Conservation (phyloP, 2,329 filamentous ascomycete species). For the Pyrenochaeta sp. region DNA sequence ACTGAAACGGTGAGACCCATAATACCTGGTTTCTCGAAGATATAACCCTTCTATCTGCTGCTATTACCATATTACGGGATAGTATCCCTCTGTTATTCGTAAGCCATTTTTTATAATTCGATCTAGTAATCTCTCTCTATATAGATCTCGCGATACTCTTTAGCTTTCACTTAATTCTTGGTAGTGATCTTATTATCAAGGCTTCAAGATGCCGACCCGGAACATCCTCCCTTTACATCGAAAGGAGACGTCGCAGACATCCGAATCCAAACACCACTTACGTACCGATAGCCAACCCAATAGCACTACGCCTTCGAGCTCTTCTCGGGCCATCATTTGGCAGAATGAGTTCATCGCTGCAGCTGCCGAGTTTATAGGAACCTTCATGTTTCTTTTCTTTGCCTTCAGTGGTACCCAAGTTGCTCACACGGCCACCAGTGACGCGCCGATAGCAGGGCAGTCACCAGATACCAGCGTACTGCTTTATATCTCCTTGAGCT, state of each 20-base stretch:
- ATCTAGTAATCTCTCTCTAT: too few relatives aligned
- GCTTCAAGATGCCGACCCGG: constrained; percentile 9
- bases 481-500: constrained; percentile 48
- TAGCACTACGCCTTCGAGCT: neutral
- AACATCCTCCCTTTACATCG: constrained; percentile 18
- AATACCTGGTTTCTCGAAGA: too few relatives aligned
- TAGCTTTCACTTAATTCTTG: too few relatives aligned
- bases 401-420: constrained; percentile 50
- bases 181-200: too few relatives aligned
- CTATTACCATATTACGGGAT: too few relatives aligned
- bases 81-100: too few relatives aligned
- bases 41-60: too few relatives aligned
- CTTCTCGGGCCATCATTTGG: constrained; percentile 23
- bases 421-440: constrained; percentile 43
- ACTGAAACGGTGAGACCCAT: too few relatives aligned
- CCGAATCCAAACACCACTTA: constrained; percentile 2
- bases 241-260: neutral
- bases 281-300: neutral
- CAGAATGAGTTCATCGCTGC: constrained; percentile 48
- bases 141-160: too few relatives aligned
- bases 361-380: constrained; percentile 49
- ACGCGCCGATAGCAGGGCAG: constrained; percentile 31
- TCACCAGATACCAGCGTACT: constrained; percentile 43
- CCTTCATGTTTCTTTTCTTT: constrained; percentile 53
- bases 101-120: too few relatives aligned